These are phyloP conservation scores for Saturnispora diversa DNA, from an alignment of 805 yeast genomes.

Conservation along the genomic window DNA sequence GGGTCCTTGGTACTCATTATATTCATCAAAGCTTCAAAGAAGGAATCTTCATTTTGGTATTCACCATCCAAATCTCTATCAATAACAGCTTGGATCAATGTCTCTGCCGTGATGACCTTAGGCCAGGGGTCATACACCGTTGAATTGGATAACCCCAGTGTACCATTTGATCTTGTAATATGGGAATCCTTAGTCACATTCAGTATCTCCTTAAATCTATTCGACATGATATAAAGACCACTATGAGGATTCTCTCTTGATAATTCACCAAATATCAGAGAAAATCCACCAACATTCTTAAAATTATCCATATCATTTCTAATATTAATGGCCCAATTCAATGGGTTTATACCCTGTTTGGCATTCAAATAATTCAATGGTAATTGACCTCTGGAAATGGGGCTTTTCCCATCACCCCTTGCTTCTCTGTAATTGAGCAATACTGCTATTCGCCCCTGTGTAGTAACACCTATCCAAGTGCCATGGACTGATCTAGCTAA, in stretches of 20 bases:
- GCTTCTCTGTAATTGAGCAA: slow-evolving; percentile 67
- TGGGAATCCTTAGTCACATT: slow-evolving; percentile 15
- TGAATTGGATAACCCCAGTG: slow-evolving; percentile 64
- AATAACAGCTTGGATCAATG: slow-evolving; percentile 43
- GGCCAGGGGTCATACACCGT: slow-evolving; percentile 65
- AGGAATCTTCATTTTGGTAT: slow-evolving; percentile 25
- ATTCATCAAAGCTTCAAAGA: slow-evolving; percentile 46
- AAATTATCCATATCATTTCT: slow-evolving; percentile 24
- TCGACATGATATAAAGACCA: slow-evolving; percentile 42
- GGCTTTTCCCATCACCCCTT: slow-evolving; percentile 13
- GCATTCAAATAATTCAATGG: slow-evolving; percentile 34
- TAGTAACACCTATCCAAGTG: slow-evolving; percentile 77
- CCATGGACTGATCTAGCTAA: slow-evolving; percentile 69
- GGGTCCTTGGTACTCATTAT: slow-evolving; percentile 42
- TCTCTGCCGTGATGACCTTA: slow-evolving; percentile 58
- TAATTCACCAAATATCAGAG: slow-evolving; percentile 46
- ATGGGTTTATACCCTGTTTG: slow-evolving; percentile 22
- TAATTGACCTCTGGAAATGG: slow-evolving; percentile 38
- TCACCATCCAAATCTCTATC: slow-evolving; percentile 16
- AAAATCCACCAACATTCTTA: slow-evolving; percentile 51
- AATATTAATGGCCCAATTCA: slow-evolving; percentile 39
- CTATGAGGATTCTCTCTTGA: slow-evolving; percentile 23
- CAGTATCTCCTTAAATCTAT: slow-evolving; percentile 32
- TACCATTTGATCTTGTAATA: slow-evolving; percentile 20
- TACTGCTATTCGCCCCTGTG: slow-evolving; percentile 54